Percentiles rank a stretch among this genome's conserved stretches.
These are phyloP conservation scores for Debaryomycetaceae sp. DNA, from an alignment of 1,139 yeast species.

Conservation along the genomic window DNA sequence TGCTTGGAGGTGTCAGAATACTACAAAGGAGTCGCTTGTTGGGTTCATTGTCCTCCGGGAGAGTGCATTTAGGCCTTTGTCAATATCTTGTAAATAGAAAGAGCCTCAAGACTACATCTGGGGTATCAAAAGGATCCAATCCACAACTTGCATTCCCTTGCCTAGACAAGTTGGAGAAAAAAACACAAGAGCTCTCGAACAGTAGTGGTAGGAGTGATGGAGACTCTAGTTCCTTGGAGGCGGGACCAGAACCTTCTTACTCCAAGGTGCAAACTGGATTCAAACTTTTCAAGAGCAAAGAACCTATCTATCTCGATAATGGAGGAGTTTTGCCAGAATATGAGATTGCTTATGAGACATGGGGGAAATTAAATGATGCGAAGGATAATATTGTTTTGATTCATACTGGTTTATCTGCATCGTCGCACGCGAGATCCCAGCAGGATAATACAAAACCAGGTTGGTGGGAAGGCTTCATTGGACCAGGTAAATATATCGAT, in stretches of 20 bases:
- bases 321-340: slow-evolving; percentile 77
- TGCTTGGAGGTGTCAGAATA: not conserved
- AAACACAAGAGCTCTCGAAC: slow-evolving; percentile 42
- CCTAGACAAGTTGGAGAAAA: slow-evolving; percentile 68
- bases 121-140: slow-evolving; percentile 32
- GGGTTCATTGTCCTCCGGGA: not conserved
- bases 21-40: not conserved
- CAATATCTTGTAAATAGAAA: slow-evolving; percentile 1
- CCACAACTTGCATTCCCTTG: slow-evolving; percentile 83
- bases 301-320: slow-evolving; percentile 70
- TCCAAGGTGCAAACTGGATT: slow-evolving; percentile 69
- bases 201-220: slow-evolving; percentile 11
- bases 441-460: slow-evolving; percentile 67
- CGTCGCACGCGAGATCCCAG: slow-evolving; percentile 92
- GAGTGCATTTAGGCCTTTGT: not conserved
- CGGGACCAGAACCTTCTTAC: slow-evolving; percentile 86
- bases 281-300: slow-evolving; percentile 48
- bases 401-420: slow-evolving; percentile 91
- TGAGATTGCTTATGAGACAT: slow-evolving; percentile 84
- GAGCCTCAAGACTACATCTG: slow-evolving; percentile 2
- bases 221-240: slow-evolving; percentile 45
- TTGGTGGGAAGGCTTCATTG: slow-evolving; percentile 96
- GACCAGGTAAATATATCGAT: slow-evolving; percentile 76
- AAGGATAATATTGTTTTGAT: slow-evolving; percentile 71
- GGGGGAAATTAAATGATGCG: slow-evolving; percentile 70